Evolutionary conservation across 805 yeast species (phyloP).

Genomic region (Kodamaea nitidulidarum): DNA sequence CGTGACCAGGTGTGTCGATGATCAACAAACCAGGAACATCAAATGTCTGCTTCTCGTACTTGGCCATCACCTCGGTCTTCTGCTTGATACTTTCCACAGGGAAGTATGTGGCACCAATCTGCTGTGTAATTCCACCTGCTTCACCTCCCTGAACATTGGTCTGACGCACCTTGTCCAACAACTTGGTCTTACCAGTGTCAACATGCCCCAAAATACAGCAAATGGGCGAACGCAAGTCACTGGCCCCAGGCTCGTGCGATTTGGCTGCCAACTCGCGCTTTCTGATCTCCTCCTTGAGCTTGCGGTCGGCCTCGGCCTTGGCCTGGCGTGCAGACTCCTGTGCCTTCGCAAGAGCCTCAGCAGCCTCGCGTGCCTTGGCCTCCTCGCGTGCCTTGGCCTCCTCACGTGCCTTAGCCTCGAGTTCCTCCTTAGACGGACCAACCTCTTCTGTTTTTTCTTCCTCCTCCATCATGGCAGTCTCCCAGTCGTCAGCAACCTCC

Average conservation of each 20-base stretch:
- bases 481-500: slow-evolving; percentile 53
- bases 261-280: slow-evolving; percentile 12
- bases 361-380: slow-evolving; percentile 19
- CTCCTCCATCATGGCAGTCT: slow-evolving; percentile 40
- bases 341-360: slow-evolving; percentile 10
- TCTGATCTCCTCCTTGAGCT: slow-evolving; percentile 11
- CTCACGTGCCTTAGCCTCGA: slow-evolving; percentile 16
- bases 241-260: slow-evolving; percentile 25
- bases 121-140: slow-evolving; percentile 99
- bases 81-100: slow-evolving; percentile 90
- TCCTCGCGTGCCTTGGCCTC: slow-evolving; percentile 9
- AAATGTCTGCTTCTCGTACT: slow-evolving; percentile 76
- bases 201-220: slow-evolving; percentile 99
- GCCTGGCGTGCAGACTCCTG: slow-evolving; percentile 28
- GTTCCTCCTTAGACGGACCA: slow-evolving; percentile 2
- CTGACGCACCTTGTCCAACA: slow-evolving; percentile 95
- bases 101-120: slow-evolving; percentile 99
- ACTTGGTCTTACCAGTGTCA: slow-evolving; percentile 98
- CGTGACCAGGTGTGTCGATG: slow-evolving; percentile 99
- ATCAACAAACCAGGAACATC: slow-evolving; percentile 96
- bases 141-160: slow-evolving; percentile 99
- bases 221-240: slow-evolving; percentile 92
- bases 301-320: slow-evolving; percentile 28
- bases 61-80: slow-evolving; percentile 88
- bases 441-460: slow-evolving; percentile 21